These are phyloP conservation scores for Neopestalotiopsis rosae DNA, from an alignment of 2,329 filamentous ascomycete species.

Conservation along the genomic window DNA sequence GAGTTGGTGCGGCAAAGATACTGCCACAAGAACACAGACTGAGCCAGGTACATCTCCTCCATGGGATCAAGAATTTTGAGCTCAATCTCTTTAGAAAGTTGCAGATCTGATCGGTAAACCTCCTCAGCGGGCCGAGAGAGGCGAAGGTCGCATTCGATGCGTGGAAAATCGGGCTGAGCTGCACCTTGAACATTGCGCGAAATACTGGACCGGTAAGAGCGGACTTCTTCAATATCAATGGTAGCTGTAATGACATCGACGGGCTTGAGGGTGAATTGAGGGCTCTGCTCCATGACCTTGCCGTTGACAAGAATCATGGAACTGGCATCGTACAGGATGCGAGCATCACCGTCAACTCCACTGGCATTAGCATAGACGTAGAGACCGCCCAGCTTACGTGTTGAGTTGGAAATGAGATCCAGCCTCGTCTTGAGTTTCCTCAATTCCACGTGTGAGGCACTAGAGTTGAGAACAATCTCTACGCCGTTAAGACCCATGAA, in stretches of 20 bases:
- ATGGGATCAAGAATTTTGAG: conserved; percentile 8
- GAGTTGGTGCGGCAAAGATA: conserved; percentile 2
- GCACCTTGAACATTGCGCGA: conserved; percentile 8
- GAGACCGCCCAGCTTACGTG: not conserved
- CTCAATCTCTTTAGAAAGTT: not conserved
- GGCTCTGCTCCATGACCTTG: conserved; percentile 8
- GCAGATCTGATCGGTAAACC: not conserved
- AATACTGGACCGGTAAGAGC: not conserved
- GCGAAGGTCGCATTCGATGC: not conserved
- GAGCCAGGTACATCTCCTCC: conserved; percentile 5
- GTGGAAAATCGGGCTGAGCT: not conserved
- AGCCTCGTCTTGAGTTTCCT: not conserved
- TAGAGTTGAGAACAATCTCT: not conserved
- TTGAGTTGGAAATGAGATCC: not conserved
- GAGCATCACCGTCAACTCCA: not conserved
- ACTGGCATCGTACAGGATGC: conserved; percentile 7
- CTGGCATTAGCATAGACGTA: conserved; percentile 3
- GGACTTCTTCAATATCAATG: conserved; percentile 4
- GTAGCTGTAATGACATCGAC: conserved; percentile 10
- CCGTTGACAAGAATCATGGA: conserved; percentile 6
- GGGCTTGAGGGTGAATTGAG: not conserved
- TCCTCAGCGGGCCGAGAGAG: conserved; percentile 3
- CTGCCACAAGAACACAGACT: conserved; percentile 3
- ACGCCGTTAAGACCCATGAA: not conserved
- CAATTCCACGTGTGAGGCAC: conserved; percentile 1